Conservation (phyloP, 306 rosid species). For the Ormosia semicastrata region DNA sequence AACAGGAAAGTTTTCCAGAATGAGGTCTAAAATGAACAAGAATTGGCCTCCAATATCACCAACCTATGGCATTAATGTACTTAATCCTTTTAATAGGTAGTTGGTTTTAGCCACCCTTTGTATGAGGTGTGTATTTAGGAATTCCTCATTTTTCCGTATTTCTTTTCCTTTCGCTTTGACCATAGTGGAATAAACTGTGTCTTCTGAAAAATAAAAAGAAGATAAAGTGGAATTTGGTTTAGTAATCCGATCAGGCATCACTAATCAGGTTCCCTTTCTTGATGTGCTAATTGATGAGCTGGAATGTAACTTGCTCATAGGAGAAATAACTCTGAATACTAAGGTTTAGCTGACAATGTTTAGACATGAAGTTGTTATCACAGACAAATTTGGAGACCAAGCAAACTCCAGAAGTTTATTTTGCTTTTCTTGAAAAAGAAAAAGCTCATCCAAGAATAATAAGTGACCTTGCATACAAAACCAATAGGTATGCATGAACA, state of each 20-base stretch:
- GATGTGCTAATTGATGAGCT: no score
- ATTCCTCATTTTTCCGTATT: background rate
- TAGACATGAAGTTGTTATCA: background rate
- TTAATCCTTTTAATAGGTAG: background rate
- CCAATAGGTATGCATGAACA: background rate
- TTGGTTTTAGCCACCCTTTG: background rate
- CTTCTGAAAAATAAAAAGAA: background rate
- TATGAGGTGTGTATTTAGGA: background rate
- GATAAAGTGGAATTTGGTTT: background rate
- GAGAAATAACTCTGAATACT: background rate
- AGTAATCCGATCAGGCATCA: background rate
- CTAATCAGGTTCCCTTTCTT: background rate
- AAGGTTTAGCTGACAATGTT: background rate
- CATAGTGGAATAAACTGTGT: background rate
- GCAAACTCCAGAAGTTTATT: background rate
- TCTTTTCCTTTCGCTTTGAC: background rate
- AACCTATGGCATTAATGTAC: background rate
- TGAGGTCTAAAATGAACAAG: background rate
- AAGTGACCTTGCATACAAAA: background rate
- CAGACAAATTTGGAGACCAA: background rate
- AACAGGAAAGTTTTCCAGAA: background rate
- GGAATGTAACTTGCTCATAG: background rate
- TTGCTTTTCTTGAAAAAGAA: background rate
- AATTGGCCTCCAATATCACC: background rate
- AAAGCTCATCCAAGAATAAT: background rate